phyloP scores from a whole-genome alignment of 23 red algal genomes.

The Gracilaria domingensis region DNA sequence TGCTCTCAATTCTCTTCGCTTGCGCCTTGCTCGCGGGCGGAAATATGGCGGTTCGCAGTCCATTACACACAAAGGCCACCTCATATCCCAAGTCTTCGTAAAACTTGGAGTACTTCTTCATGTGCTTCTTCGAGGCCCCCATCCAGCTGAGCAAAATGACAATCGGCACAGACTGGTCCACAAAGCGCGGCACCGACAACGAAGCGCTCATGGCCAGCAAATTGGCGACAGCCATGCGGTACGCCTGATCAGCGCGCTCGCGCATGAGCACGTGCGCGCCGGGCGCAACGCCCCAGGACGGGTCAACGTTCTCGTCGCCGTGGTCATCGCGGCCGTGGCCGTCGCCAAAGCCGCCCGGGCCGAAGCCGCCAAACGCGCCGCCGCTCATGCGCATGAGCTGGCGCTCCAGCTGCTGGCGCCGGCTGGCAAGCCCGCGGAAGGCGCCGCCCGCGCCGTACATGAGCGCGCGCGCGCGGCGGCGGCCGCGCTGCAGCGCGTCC shows the following conservation, averaged over 20 bases:
- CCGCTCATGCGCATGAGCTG: constrained; percentile 26
- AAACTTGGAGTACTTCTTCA: constrained; percentile 84
- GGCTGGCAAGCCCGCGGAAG: constrained; percentile 38
- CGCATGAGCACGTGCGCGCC: constrained; percentile 67
- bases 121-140: constrained; percentile 80
- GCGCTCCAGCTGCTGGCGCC: constrained; percentile 17
- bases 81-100: constrained; percentile 93
- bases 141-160: constrained; percentile 96
- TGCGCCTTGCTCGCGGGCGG: constrained; percentile 75
- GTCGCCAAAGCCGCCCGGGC: neutral
- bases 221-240: constrained; percentile 56
- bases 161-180: constrained; percentile 80
- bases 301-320: constrained; percentile 64
- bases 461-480: constrained; percentile 40
- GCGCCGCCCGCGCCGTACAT: constrained; percentile 53
- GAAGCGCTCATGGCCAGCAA: constrained; percentile 58
- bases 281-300: constrained; percentile 64
- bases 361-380: constrained; percentile 41
- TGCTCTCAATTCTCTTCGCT: constrained; percentile 71
- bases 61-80: constrained; percentile 86
- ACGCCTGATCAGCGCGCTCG: constrained; percentile 59
- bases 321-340: constrained; percentile 3
- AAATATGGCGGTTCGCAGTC: constrained; percentile 81
- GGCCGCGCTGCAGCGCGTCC: constrained; percentile 12
- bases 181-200: constrained; percentile 52